These are phyloP conservation scores for Entomophthora muscae DNA, from an alignment of 371 early-diverging fungal genomes.

Conservation along the genomic window DNA sequence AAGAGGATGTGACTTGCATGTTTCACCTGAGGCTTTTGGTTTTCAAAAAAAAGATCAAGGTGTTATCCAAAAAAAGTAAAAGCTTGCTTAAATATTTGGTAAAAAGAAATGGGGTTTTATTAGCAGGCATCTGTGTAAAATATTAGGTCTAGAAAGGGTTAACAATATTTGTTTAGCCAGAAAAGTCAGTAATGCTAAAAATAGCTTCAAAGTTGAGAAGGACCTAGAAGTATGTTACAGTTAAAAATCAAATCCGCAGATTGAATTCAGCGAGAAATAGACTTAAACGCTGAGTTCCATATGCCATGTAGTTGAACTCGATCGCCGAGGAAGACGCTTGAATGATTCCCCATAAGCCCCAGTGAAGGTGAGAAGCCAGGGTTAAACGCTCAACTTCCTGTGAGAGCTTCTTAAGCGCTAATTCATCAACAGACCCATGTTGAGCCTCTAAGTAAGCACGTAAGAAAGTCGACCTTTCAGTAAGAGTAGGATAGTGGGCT, in stretches of 20 bases:
- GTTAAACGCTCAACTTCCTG: slow-evolving; percentile 25
- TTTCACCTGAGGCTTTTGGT: no score
- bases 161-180: no score
- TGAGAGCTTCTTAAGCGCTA: slow-evolving; percentile 11
- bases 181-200: no score
- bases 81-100: no score
- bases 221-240: neutral
- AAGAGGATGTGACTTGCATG: no score
- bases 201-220: no score
- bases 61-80: no score
- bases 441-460: slow-evolving; percentile 42
- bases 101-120: no score
- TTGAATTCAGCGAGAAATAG: neutral
- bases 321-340: slow-evolving; percentile 58
- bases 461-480: slow-evolving; percentile 36
- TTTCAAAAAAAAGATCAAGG: no score
- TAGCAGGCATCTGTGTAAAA: no score
- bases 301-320: slow-evolving; percentile 63
- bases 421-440: neutral
- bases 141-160: no score
- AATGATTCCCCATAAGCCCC: slow-evolving; percentile 75
- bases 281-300: slow-evolving; percentile 32
- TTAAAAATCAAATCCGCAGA: neutral
- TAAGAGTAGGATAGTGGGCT: slow-evolving; percentile 29
- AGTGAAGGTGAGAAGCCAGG: slow-evolving; percentile 46